phyloP scores from a whole-genome alignment of 2,329 filamentous ascomycete species.

The Gliomastix tumulicola region DNA sequence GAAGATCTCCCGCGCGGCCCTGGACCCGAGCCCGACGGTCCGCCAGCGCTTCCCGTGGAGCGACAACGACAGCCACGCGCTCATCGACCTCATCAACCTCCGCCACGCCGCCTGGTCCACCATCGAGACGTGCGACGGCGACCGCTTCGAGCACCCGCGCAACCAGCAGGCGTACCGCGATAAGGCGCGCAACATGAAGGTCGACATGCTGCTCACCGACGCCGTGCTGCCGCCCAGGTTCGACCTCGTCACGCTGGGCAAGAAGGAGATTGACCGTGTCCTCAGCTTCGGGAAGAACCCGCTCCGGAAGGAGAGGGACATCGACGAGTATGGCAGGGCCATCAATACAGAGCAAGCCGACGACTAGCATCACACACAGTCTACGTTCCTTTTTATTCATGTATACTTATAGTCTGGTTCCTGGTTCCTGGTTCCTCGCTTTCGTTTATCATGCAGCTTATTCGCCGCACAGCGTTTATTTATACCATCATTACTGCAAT shows the following conservation, averaged over 20 bases:
- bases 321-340: slow-evolving; percentile 28
- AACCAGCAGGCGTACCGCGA: slow-evolving; percentile 51
- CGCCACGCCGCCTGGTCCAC: slow-evolving; percentile 18
- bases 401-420: neutral
- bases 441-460: too few species aligned
- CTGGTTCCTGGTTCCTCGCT: too few species aligned
- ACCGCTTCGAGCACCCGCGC: slow-evolving; percentile 33
- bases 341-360: slow-evolving; percentile 26
- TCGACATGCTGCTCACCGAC: slow-evolving; percentile 40
- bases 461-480: too few species aligned
- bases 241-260: slow-evolving; percentile 39
- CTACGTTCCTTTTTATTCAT: too few species aligned
- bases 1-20: slow-evolving; percentile 1
- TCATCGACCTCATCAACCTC: slow-evolving; percentile 32
- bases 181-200: slow-evolving; percentile 51
- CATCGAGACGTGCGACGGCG: slow-evolving; percentile 19
- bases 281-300: slow-evolving; percentile 39
- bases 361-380: slow-evolving; percentile 13
- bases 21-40: slow-evolving; percentile 13
- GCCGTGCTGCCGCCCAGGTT: slow-evolving; percentile 36
- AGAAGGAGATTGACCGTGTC: slow-evolving; percentile 39
- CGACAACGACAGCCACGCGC: slow-evolving; percentile 27
- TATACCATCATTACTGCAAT: too few species aligned
- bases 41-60: slow-evolving; percentile 32
- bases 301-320: slow-evolving; percentile 35